phyloP scores from a whole-genome alignment of 2,329 filamentous ascomycete species.

The Penicillium hordei region DNA sequence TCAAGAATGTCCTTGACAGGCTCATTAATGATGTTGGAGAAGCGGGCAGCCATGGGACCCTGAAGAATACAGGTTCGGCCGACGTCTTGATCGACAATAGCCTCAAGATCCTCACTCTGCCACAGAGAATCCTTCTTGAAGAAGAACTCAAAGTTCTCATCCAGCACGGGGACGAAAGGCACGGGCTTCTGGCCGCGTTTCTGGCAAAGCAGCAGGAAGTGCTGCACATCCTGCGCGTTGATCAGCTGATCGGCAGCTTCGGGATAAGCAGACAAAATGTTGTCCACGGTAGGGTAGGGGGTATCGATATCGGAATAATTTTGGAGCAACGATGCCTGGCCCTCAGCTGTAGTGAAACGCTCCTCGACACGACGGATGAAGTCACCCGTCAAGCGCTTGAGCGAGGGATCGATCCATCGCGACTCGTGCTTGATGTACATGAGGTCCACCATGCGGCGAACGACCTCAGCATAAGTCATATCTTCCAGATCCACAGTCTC shows the following conservation, averaged over 20 bases:
- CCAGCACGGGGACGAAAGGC: constrained; percentile 91
- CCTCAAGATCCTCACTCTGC: constrained; percentile 97
- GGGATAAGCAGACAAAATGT: constrained; percentile 78
- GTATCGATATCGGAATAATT: constrained; percentile 84
- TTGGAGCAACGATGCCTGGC: constrained; percentile 79
- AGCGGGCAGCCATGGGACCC: constrained; percentile 87
- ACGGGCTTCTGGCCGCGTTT: constrained; percentile 92
- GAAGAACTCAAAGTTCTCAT: constrained; percentile 97
- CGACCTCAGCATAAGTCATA: constrained; percentile 91
- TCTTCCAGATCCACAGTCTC: constrained; percentile 85
- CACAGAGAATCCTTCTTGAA: constrained; percentile 99
- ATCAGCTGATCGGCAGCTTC: constrained; percentile 88
- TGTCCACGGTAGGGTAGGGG: constrained; percentile 75
- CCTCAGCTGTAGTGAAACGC: constrained; percentile 74
- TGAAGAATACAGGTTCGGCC: constrained; percentile 95
- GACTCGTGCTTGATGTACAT: constrained; percentile 89
- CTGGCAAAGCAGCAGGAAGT: constrained; percentile 91
- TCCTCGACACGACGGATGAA: constrained; percentile 97
- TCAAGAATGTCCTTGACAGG: constrained; percentile 94
- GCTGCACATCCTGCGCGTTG: constrained; percentile 96
- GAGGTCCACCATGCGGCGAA: constrained; percentile 81
- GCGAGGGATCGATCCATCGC: constrained; percentile 87
- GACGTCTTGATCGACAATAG: constrained; percentile 93
- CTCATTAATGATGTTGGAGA: constrained; percentile 85
- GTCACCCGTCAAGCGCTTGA: constrained; percentile 80